Evolutionary conservation across 2,329 filamentous ascomycete species (phyloP).

Genomic region (Aspergillus bombycis): DNA sequence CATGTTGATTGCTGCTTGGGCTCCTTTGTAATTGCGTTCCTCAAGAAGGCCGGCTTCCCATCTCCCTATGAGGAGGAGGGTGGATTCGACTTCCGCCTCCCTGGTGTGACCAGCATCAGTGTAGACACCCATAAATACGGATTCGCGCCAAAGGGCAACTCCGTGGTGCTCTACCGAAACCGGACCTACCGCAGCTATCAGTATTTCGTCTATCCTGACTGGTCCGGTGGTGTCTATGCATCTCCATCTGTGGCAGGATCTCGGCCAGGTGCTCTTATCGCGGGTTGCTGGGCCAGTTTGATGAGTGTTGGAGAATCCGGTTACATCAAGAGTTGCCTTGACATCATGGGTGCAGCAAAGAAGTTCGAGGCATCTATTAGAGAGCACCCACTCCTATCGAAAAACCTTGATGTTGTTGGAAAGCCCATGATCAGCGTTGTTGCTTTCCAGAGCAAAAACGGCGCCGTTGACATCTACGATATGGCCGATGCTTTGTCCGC

Average conservation of each 20-base stretch:
- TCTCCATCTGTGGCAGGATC: slow-evolving; percentile 90
- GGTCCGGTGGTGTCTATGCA: slow-evolving; percentile 94
- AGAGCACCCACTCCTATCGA: slow-evolving; percentile 67
- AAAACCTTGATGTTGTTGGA: slow-evolving; percentile 79
- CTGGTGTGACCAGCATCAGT: slow-evolving; percentile 91
- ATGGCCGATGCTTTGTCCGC: slow-evolving; percentile 84
- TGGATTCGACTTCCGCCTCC: slow-evolving; percentile 90
- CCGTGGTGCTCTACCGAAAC: slow-evolving; percentile 85
- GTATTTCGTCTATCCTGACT: slow-evolving; percentile 94
- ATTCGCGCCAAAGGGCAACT: slow-evolving; percentile 97
- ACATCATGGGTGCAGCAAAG: slow-evolving; percentile 86
- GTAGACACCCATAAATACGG: slow-evolving; percentile 99
- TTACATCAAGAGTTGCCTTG: slow-evolving; percentile 82
- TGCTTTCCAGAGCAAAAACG: slow-evolving; percentile 74
- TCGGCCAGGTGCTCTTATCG: slow-evolving; percentile 89
- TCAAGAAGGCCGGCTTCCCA: slow-evolving; percentile 85
- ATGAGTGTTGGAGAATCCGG: slow-evolving; percentile 86
- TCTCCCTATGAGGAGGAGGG: slow-evolving; percentile 65
- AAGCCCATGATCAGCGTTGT: slow-evolving; percentile 87
- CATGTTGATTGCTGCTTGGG: slow-evolving; percentile 98
- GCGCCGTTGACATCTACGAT: slow-evolving; percentile 85
- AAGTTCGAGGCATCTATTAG: slow-evolving; percentile 76
- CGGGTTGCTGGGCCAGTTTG: slow-evolving; percentile 91
- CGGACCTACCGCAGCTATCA: slow-evolving; percentile 80
- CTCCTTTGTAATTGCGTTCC: slow-evolving; percentile 90